These are phyloP conservation scores for Pseudomicrostroma phylloplanum DNA, from an alignment of 1,284 basidiomycete species.

Conservation along the genomic window DNA sequence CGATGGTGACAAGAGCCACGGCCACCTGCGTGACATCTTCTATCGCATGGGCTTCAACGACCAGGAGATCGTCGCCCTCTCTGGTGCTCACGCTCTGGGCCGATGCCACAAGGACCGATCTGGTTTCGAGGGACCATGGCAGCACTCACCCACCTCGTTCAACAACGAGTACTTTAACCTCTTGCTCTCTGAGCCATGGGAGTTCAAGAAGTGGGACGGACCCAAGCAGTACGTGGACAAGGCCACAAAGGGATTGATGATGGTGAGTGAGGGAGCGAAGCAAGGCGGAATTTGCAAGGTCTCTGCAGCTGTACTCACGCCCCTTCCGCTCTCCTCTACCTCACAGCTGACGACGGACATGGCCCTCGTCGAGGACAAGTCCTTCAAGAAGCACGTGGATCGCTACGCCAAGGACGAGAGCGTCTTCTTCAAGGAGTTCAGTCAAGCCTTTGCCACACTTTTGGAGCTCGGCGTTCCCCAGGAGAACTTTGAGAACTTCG, in stretches of 20 bases:
- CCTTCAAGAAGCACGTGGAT: slow-evolving; percentile 44
- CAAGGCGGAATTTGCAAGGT: neutral
- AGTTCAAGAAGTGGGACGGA: slow-evolving; percentile 75
- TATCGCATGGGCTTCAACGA: slow-evolving; percentile 66
- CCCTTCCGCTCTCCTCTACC: slow-evolving; percentile 6
- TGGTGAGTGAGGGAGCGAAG: slow-evolving; percentile 54
- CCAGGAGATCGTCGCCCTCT: slow-evolving; percentile 74
- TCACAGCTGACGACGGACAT: slow-evolving; percentile 35
- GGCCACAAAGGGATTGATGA: slow-evolving; percentile 81
- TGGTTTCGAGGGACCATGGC: slow-evolving; percentile 49
- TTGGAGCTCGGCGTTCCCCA: slow-evolving; percentile 46
- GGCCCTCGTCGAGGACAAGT: slow-evolving; percentile 34
- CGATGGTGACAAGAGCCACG: slow-evolving; percentile 73
- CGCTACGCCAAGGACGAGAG: slow-evolving; percentile 48
- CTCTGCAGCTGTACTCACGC: neutral
- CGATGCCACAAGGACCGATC: slow-evolving; percentile 69
- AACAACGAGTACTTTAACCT: slow-evolving; percentile 87
- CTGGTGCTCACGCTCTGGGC: slow-evolving; percentile 88
- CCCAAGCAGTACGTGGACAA: slow-evolving; percentile 92
- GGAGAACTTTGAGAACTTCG: slow-evolving; percentile 42
- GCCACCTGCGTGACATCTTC: slow-evolving; percentile 70
- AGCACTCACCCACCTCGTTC: slow-evolving; percentile 64
- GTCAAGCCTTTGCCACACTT: slow-evolving; percentile 30
- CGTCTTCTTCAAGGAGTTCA: slow-evolving; percentile 47
- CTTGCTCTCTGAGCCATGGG: slow-evolving; percentile 74